Evolutionary conservation across 192 early-diverging fungal species (phyloP).

Genomic region (Dissophora ornata): DNA sequence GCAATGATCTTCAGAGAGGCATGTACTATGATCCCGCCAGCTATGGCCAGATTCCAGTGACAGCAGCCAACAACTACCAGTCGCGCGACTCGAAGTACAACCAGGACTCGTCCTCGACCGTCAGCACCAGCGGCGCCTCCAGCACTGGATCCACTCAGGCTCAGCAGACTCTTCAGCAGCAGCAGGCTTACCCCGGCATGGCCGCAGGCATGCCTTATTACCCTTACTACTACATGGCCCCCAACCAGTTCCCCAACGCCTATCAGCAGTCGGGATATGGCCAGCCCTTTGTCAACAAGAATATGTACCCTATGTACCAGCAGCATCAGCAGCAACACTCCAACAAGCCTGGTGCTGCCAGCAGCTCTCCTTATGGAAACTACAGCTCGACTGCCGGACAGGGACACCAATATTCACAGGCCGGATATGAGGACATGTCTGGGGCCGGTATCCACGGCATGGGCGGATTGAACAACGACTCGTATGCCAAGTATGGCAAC

Average conservation of each 20-base stretch:
- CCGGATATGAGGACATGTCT: constrained; percentile 49
- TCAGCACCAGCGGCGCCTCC: constrained; percentile 35
- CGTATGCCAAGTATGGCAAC: constrained; percentile 49
- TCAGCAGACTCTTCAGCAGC: constrained; percentile 62
- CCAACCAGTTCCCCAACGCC: constrained; percentile 79
- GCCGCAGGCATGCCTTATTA: constrained; percentile 78
- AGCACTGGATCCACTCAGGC: constrained; percentile 55
- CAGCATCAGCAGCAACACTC: constrained; percentile 55
- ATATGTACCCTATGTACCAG: constrained; percentile 90
- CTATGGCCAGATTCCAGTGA: constrained; percentile 71
- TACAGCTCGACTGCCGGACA: constrained; percentile 43
- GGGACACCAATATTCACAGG: constrained; percentile 45
- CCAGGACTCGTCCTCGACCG: constrained; percentile 50
- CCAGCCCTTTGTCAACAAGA: constrained; percentile 93
- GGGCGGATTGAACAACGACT: constrained; percentile 43
- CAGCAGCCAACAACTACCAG: constrained; percentile 65
- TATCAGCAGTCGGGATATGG: constrained; percentile 87
- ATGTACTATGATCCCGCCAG: constrained; percentile 69
- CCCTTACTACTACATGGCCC: constrained; percentile 85
- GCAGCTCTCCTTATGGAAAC: constrained; percentile 55
- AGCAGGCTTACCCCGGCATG: constrained; percentile 64
- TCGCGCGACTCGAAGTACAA: constrained; percentile 64
- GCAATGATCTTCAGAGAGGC: constrained; percentile 74
- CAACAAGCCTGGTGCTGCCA: constrained; percentile 57
- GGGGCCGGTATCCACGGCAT: constrained; percentile 46